Conservation (phyloP, 2,329 filamentous ascomycete species). For the Diaporthe longicolla region DNA sequence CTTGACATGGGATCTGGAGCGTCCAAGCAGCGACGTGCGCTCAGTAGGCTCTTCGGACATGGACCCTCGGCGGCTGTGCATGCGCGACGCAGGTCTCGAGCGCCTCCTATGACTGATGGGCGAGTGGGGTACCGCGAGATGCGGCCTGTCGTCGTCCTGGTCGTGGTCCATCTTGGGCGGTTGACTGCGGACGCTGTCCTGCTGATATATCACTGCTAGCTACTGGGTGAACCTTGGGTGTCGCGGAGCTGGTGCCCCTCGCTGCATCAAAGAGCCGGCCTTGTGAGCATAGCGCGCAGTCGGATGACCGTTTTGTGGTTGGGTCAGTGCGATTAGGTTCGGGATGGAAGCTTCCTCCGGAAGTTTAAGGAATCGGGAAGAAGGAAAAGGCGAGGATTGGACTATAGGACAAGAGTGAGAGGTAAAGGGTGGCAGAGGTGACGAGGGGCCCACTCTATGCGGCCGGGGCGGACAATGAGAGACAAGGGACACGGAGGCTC, state of each 20-base stretch:
- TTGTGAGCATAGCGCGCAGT: constrained; percentile 10
- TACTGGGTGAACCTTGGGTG: constrained; percentile 14
- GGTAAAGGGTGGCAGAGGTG: neutral
- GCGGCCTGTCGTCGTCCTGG: constrained; percentile 35
- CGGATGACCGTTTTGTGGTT: neutral
- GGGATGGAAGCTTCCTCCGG: constrained; percentile 1
- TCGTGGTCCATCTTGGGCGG: constrained; percentile 34
- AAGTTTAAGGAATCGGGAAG: neutral
- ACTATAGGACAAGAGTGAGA: neutral
- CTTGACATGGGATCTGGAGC: constrained; percentile 37
- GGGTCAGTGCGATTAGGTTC: neutral
- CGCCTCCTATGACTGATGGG: constrained; percentile 40
- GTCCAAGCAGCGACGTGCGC: constrained; percentile 38
- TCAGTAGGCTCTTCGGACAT: constrained; percentile 41
- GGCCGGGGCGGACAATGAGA: constrained; percentile 8
- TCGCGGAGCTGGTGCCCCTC: constrained; percentile 3
- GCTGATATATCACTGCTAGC: neutral
- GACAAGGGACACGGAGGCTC: constrained; percentile 15
- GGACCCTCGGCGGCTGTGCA: constrained; percentile 39
- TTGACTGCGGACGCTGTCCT: neutral
- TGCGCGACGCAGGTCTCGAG: constrained; percentile 41
- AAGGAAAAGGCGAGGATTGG: neutral
- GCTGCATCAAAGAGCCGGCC: constrained; percentile 18
- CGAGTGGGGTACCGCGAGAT: constrained; percentile 33
- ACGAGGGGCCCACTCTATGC: constrained; percentile 30